These are phyloP conservation scores for Russula vinacea DNA, from an alignment of 768 basidiomycete genomes.

Conservation along the genomic window DNA sequence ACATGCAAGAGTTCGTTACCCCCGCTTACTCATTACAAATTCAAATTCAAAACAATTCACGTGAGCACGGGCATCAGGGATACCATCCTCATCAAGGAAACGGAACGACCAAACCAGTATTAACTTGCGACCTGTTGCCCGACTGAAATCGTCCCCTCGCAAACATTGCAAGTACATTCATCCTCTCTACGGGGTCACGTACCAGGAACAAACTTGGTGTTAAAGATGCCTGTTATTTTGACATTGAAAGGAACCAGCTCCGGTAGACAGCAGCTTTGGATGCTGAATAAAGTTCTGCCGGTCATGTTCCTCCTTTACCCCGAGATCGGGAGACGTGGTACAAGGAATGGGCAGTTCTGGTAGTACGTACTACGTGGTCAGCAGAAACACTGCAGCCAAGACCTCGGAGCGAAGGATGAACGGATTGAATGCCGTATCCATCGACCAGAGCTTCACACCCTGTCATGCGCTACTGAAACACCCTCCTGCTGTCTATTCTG, in stretches of 20 bases:
- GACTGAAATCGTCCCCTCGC: constrained; percentile 24
- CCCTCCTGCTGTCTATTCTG: not conserved
- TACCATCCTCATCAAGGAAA: constrained; percentile 33
- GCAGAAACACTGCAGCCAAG: not conserved
- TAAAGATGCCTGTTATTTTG: constrained; percentile 22
- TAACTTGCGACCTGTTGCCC: constrained; percentile 28
- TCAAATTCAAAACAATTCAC: not conserved
- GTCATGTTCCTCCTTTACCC: no score
- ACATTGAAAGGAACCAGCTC: constrained; percentile 35
- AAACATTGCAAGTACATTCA: constrained; percentile 33
- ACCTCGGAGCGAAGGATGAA: not conserved
- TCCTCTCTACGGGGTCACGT: constrained; percentile 11
- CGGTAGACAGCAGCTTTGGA: constrained; percentile 33
- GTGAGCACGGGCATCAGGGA: constrained; percentile 29
- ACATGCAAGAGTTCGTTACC: not conserved
- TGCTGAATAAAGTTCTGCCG: constrained; percentile 30
- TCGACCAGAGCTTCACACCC: not conserved
- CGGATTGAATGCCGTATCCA: not conserved
- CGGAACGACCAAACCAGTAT: constrained; percentile 33
- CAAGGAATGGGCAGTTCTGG: no score
- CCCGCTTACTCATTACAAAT: constrained; percentile 1
- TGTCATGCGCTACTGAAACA: not conserved
- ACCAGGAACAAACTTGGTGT: constrained; percentile 4
- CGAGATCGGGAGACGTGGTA: no score
- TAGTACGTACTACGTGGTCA: no score